Evolutionary conservation across 352 stramenopile genomes (phyloP).

Genomic region (Phytopythium montanum): DNA sequence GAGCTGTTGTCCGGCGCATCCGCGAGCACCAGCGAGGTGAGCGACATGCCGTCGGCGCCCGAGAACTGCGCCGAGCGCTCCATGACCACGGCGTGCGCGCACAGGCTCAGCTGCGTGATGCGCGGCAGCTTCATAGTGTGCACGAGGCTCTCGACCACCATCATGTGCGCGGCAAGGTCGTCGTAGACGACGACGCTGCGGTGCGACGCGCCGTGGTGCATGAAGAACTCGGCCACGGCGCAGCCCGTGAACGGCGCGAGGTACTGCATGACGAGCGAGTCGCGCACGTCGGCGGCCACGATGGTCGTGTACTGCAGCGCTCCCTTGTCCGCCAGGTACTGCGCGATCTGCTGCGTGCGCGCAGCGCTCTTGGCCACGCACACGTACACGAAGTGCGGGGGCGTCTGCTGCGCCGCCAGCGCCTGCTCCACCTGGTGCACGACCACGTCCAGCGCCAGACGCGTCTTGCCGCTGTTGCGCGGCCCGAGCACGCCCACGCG

Average conservation of each 20-base stretch:
- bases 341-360: slow-evolving; percentile 62
- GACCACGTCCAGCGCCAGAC: slow-evolving; percentile 64
- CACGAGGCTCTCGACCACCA: slow-evolving; percentile 69
- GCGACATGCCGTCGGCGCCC: slow-evolving; percentile 34
- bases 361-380: slow-evolving; percentile 52
- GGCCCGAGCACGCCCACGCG: slow-evolving; percentile 65
- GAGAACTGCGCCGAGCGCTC: slow-evolving; percentile 73
- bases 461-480: slow-evolving; percentile 70
- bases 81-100: slow-evolving; percentile 66
- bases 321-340: slow-evolving; percentile 42
- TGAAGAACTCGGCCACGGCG: slow-evolving; percentile 67
- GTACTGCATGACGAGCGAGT: slow-evolving; percentile 77
- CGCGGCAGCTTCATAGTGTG: slow-evolving; percentile 65
- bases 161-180: slow-evolving; percentile 70
- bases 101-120: slow-evolving; percentile 55
- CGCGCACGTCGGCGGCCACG: slow-evolving; percentile 54
- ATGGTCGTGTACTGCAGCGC: slow-evolving; percentile 60
- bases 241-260: slow-evolving; percentile 78
- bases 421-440: slow-evolving; percentile 40
- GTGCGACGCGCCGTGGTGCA: slow-evolving; percentile 41
- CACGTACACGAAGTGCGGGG: slow-evolving; percentile 77
- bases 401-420: slow-evolving; percentile 20
- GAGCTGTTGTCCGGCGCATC: slow-evolving; percentile 49
- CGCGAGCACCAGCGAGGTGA: slow-evolving; percentile 66
- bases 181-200: slow-evolving; percentile 77